Base-by-base conservation (phyloP, 805 yeast species). In the Ogataea paradorogensis region DNA sequence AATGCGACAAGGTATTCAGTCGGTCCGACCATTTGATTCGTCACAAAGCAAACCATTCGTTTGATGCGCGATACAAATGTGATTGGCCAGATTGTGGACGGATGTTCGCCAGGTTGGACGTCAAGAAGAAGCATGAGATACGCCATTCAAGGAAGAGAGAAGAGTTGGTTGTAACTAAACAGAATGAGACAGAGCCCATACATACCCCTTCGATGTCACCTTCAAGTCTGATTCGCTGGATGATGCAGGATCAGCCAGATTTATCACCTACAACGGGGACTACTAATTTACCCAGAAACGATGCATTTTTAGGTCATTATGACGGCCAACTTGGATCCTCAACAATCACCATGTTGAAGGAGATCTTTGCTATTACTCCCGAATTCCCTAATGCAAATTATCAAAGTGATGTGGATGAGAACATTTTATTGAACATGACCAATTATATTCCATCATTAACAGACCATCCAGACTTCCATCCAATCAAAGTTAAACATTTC, bases 11-110 rank as follows among this genome's bases (percentile, higher is more conserved):
- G 53, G 62, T 70, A 3, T 79, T 79, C 47, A 66, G 76, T 11
- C 55, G 84, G 31, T 71, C 78, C 1, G 85, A 79, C 52, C 84
- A 79, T 55, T 56, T 79, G 9, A 64, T 78, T 2, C 60, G 84
- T 29, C 85, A 79, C 49, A 69, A 70, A 49, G 61, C 71, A 24
- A 77, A 74, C 53, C 85, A 79, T 45, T 55, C 62, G 38, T 48
- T 61, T 3, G 33, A 64, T 33, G 71, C 67, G 31, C 71, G 71
- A 10, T 73, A 67, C 52, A 62, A 59, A 11, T 79, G 84, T 56
- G 50, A 57, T 0, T 67, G 67, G 58, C 66, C 69, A 10, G 65
- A 66, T 3, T 79, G 85, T 51, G 67, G 70, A 1, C 73, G 71
- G 49, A 66, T 73, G 1, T 79, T 78, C 58, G 79, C 76, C 0